Evolutionary conservation across 208 protist genomes (phyloP), one percentile per base, ranked within the genome.

Genomic region (Porcisia deanei): DNA sequence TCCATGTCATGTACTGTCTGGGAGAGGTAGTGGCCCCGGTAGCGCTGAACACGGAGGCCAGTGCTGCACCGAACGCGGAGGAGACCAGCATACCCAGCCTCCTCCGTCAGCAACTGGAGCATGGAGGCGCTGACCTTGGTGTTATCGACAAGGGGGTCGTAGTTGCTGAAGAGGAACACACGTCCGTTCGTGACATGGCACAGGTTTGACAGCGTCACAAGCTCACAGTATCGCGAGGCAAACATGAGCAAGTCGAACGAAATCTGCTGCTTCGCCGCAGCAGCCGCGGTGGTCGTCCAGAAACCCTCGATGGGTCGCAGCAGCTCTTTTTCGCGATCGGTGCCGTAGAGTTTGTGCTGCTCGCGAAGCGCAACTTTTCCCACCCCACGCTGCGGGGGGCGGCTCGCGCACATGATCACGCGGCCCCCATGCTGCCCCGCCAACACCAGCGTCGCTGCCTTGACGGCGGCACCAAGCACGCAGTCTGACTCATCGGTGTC

Each of bases 191-290:
- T 93, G 64, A 92, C 75, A 82, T 95, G 88, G 76, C 86, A 88
- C 20, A 96, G 75, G 73, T 96, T 87, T 12, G 90, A 93, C 65
- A 98, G 47, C 25, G 96, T 97, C 43, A 92, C 93, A 52, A 98
- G 78, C 76, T 98, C 96, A 64, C 88, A 86, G 80, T 94, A 96
- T 20, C 87, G 82, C 61, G 61, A 58, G 8, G 75, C 81, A 77
- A 98, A 96, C 76, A 97, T 82, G 72, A 98, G 94, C 37, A 98
- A 78, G 74, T 98, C 96, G 67, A 97, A 90, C 6, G 91, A 88
- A 66, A 98, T 96, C 54, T 96, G 89, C 74, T 92, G 81, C 81
- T 87, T 89, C 14, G 94, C 93, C 57, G 84, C 90, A 22, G 81
- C 82, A 18, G 73, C 81, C 8, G 93, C 94, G 37, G 89, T 94